Conservation (phyloP, 352 stramenopile species). For the Phytophthora capsici region DNA sequence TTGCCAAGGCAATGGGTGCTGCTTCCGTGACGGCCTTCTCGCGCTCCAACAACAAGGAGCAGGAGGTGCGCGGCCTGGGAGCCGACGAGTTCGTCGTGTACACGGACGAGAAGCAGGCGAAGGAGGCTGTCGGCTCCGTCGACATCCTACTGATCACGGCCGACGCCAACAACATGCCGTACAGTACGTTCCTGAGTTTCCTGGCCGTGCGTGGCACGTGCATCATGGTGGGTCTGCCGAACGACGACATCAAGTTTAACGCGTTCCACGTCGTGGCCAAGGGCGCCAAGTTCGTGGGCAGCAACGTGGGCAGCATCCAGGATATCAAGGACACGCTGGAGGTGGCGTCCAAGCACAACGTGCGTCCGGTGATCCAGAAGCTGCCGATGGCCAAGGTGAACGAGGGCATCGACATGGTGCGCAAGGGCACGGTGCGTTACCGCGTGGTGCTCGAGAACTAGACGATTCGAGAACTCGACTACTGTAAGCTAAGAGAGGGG, state of each 20-base stretch:
- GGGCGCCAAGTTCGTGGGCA: constrained; percentile 59
- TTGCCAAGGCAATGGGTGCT: constrained; percentile 70
- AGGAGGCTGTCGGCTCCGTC: constrained; percentile 37
- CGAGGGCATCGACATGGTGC: constrained; percentile 51
- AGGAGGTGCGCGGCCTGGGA: constrained; percentile 56
- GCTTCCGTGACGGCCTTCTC: constrained; percentile 71
- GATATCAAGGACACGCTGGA: constrained; percentile 88
- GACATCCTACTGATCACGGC: constrained; percentile 83
- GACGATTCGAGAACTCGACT: neutral
- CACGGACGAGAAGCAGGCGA: constrained; percentile 47
- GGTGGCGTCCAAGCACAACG: constrained; percentile 77
- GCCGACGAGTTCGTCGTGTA: constrained; percentile 70
- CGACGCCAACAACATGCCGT: constrained; percentile 58
- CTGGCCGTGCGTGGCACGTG: constrained; percentile 61
- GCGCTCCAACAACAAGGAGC: constrained; percentile 65
- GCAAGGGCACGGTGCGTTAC: constrained; percentile 52
- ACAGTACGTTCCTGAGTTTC: constrained; percentile 61
- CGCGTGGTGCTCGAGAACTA: constrained; percentile 61
- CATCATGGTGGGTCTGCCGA: constrained; percentile 73
- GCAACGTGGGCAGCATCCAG: constrained; percentile 44
- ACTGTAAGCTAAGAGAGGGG: too few relatives aligned
- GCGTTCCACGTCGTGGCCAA: constrained; percentile 53
- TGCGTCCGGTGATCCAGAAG: constrained; percentile 60
- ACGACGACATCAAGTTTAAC: constrained; percentile 65
- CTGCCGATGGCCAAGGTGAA: constrained; percentile 55